Base-by-base conservation (phyloP, 2,329 filamentous ascomycete species). In the Coniochaeta prunicola region DNA sequence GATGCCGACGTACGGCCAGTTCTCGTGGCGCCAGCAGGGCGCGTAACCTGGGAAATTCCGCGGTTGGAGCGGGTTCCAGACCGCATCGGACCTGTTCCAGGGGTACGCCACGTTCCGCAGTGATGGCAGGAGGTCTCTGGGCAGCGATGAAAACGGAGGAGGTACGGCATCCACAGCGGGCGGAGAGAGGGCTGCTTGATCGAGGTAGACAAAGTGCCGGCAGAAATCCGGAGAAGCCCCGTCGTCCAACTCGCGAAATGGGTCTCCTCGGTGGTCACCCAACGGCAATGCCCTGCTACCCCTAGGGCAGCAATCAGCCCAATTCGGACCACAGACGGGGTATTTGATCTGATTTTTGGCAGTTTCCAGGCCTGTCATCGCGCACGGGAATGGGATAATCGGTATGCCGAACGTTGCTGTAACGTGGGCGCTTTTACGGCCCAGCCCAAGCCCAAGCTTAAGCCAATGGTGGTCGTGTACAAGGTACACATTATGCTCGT, bases 1-100 rank as follows among this genome's bases (percentile, higher is more conserved):
- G 15, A 81, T 71, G 1, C 77, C 81, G 10, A 81, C 67, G 64
- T 77, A 80, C 0, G 80, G 80, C 57, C 80, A 81, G 60, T 78
- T 75, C 64, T 81, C 76, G 67, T 83, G 80, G 19, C 80, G 75
- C 80, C 80, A 83, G 68, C 80, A 83, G 2, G 80, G 78, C 15
- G 75, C 74, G 56, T 66, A 65, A 1, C 67, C 65, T 1, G 72
- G 70, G 67, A 68, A 67, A 56, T 65, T 62, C 7, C 56, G 21
- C 5, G 56, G 34, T 5, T 45, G 40, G 9, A 45, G 40, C 12
- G 56, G 58, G 28, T 30, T 28, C 19, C 4, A 8, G 17, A 28
- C 30, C 7, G 50, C 30, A 15, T 53, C 50, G 21, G 50, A 30
- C 28, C 2, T 28, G 50, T 53, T n/a, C 50, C 50, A 53, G 13